Evolutionary conservation across 2,329 filamentous ascomycete species (phyloP), one percentile per base, ranked within the genome.

Genomic region (Cryphonectria parasitica): DNA sequence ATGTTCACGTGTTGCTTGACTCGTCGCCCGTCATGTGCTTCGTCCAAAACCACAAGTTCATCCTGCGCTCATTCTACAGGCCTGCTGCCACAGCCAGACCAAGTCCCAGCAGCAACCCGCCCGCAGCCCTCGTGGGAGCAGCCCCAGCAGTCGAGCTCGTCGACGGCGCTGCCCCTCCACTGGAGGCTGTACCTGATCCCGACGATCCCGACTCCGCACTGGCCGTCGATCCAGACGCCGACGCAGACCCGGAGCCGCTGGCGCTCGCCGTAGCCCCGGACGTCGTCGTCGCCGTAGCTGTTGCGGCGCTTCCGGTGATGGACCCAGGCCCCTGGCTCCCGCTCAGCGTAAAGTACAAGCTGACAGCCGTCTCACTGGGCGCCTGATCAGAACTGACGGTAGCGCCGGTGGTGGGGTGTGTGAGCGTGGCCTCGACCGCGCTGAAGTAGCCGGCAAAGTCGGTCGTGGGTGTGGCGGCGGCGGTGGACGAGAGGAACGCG

Each of bases 271-370:
- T 15, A n/a, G 36, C 22, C 34, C 36, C 56, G 11, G 54, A 34
- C 25, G 54, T 68, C n/a, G 74, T 71, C 39, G 65, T 79, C 52
- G 75, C 77, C 7, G 79, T 81, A 15, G 81, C 81, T 15, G 74
- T 75, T 28, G 79, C 77, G 11, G 81, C 81, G 56, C 76, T 78
- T 17, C 83, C 82, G 41, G 82, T 84, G 69, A 85, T 83, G 22
- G 74, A 68, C 25, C 83, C 83, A 1, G 80, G 78, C 0, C 82
- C 82, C 71, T 83, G 82, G 6, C 71, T 69, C 1, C 77, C 80
- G 31, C 73, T 79, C 2, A 79, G 75, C 8, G 82, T 84, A 75
- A 81, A 84, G 74, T 84, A 84, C 43, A 83, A 71, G 69, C 80
- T 82, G 15, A 83, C 78, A n/a, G 78, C 81, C 56, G 81, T 80